phyloP scores from a whole-genome alignment of 495 filamentous ascomycete species.

The Collariella sp. region DNA sequence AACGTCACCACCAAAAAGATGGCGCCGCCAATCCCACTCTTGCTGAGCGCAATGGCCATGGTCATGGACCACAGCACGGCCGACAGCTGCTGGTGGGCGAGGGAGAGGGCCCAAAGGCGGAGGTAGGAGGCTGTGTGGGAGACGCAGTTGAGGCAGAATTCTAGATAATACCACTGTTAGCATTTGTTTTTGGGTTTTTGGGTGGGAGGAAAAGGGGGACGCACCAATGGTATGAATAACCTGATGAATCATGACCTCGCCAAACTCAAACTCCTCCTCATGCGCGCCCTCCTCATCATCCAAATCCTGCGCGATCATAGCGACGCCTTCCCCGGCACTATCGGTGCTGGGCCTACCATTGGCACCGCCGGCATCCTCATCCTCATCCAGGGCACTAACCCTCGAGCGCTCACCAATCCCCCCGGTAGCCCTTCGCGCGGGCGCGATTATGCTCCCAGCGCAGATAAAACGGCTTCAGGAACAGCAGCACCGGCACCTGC shows the following conservation, averaged over 20 bases:
- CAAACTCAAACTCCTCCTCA: conserved; percentile 84
- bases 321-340: conserved; percentile 77
- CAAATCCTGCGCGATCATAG: conserved; percentile 80
- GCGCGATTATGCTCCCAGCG: conserved; percentile 87
- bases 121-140: conserved; percentile 98
- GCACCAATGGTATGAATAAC: conserved; percentile 96
- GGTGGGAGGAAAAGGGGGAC: conserved; percentile 15
- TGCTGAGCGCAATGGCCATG: conserved; percentile 61
- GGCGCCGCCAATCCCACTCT: conserved; percentile 57
- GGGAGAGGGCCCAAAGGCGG: conserved; percentile 93
- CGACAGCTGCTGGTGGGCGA: conserved; percentile 96
- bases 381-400: conserved; percentile 78
- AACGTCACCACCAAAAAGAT: conserved; percentile 74
- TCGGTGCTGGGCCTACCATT: conserved; percentile 57
- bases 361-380: conserved; percentile 53
- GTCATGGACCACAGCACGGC: conserved; percentile 97
- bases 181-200: background rate
- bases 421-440: conserved; percentile 77
- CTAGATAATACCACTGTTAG: conserved; percentile 32
- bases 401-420: conserved; percentile 80
- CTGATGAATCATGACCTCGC: conserved; percentile 96
- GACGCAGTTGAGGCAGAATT: conserved; percentile 98
- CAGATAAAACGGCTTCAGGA: conserved; percentile 92
- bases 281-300: conserved; percentile 45
- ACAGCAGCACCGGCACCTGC: conserved; percentile 83